Conservation (phyloP, 495 filamentous ascomycete genomes). For the Lophiotrema nucula region DNA sequence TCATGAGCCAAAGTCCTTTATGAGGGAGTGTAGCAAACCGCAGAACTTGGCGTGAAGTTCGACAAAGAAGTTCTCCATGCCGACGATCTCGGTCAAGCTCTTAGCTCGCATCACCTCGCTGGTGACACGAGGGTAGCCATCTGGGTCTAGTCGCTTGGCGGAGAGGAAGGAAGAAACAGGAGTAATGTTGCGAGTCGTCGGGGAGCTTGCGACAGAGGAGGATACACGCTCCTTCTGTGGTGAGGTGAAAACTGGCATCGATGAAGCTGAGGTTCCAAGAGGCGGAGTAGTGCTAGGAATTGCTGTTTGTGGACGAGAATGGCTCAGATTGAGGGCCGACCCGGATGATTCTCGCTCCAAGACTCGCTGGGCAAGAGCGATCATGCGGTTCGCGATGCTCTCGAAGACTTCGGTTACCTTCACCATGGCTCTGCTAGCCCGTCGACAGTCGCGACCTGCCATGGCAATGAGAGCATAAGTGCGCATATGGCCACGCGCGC, state of each 20-base stretch:
- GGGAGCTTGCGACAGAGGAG: conserved; percentile 26
- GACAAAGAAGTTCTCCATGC: conserved; percentile 83
- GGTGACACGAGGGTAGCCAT: conserved; percentile 51
- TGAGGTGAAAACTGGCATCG: conserved; percentile 23
- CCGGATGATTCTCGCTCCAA: conserved; percentile 28
- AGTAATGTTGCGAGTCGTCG: conserved; percentile 44
- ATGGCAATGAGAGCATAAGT: conserved; percentile 89
- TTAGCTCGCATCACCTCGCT: conserved; percentile 60
- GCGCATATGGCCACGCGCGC: conserved; percentile 80
- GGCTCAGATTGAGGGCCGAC: conserved; percentile 31
- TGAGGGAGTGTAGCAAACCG: conserved; percentile 31
- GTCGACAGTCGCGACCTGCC: conserved; percentile 64
- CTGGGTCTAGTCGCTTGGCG: conserved; percentile 58
- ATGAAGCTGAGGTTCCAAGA: conserved; percentile 22
- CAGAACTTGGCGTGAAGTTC: conserved; percentile 75
- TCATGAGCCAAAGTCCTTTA: conserved; percentile 34
- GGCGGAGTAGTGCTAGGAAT: conserved; percentile 22
- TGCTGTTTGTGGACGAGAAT: conserved; percentile 34
- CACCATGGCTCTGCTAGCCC: conserved; percentile 72
- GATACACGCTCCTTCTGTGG: conserved; percentile 18
- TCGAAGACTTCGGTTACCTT: conserved; percentile 74
- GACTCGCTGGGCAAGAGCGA: conserved; percentile 57
- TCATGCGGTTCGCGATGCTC: conserved; percentile 72
- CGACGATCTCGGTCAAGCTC: conserved; percentile 81
- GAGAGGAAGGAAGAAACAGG: conserved; percentile 65